Conservation (phyloP, 2,329 filamentous ascomycete genomes). For the Fusarium coffeatum region DNA sequence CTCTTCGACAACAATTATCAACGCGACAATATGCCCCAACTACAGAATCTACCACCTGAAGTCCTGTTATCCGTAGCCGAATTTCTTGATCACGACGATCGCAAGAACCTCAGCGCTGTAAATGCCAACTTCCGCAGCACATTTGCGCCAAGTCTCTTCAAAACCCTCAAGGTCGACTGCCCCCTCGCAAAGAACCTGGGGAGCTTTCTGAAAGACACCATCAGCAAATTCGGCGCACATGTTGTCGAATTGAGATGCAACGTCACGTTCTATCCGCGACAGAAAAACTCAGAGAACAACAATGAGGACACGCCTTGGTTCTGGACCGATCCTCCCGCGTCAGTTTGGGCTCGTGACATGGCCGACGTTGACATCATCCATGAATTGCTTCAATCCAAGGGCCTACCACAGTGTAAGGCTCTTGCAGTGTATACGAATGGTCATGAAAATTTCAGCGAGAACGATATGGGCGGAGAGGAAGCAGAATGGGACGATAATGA, state of each 20-base stretch:
- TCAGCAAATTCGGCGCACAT: neutral
- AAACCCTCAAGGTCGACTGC: neutral
- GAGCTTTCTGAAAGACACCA: neutral
- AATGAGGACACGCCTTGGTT: neutral
- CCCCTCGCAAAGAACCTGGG: neutral
- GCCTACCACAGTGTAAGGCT: neutral
- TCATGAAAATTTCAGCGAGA: neutral
- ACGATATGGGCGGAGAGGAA: neutral
- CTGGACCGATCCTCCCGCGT: neutral
- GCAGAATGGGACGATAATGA: conserved; percentile 14
- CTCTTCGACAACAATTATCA: neutral
- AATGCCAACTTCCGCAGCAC: neutral
- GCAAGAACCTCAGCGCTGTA: neutral
- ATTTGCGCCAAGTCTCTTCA: neutral
- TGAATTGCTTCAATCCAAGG: conserved; percentile 4
- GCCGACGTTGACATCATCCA: neutral
- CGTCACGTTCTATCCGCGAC: neutral
- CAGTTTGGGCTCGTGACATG: conserved; percentile 16
- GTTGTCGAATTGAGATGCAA: neutral
- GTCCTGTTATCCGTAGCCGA: neutral
- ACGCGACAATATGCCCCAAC: rapidly evolving
- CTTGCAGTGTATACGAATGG: conserved; percentile 1
- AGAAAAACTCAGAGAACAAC: neutral
- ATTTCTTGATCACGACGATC: neutral
- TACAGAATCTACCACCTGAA: neutral